A percentile compares a stretch with the other conserved stretches of the same genome.
Conservation (phyloP, 306 rosid genomes). For the Amphicarpaea edgeworthii region DNA sequence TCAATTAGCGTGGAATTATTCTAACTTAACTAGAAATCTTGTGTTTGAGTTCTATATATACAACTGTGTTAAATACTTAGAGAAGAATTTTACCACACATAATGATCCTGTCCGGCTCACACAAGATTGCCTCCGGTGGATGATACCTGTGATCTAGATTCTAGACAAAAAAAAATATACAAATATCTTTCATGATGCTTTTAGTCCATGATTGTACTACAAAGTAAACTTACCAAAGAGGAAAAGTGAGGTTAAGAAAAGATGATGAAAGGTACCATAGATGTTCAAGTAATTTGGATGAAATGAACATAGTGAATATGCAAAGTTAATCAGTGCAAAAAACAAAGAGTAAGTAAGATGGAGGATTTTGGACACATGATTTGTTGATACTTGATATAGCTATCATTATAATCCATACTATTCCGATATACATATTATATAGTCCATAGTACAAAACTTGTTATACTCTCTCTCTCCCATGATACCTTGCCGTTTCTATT, state of each 20-base stretch:
- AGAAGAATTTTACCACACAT: too few species aligned
- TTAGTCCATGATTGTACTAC: too few species aligned
- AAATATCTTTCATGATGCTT: not conserved
- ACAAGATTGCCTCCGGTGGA: too few species aligned
- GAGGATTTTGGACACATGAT: constrained; percentile 1
- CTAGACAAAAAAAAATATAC: not conserved
- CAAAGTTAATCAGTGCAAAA: constrained; percentile 18
- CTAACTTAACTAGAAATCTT: too few species aligned
- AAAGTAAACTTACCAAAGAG: not conserved
- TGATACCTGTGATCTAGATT: too few species aligned
- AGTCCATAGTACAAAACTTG: constrained; percentile 49
- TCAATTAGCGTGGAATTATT: too few species aligned
- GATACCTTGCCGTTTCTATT: constrained; percentile 43
- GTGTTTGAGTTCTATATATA: too few species aligned
- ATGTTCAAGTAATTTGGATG: too few species aligned
- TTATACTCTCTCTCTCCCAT: constrained; percentile 44
- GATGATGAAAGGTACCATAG: not conserved
- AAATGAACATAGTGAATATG: constrained; percentile 1
- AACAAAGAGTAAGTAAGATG: constrained; percentile 13
- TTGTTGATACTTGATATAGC: constrained; percentile 22
- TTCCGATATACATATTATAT: constrained; percentile 60
- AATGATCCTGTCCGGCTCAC: too few species aligned
- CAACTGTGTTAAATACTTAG: too few species aligned
- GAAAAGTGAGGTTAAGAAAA: not conserved
- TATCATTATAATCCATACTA: constrained; percentile 44